These are phyloP conservation scores for Cladochytrium tenue DNA, from an alignment of 371 early-diverging fungal genomes.

Conservation along the genomic window DNA sequence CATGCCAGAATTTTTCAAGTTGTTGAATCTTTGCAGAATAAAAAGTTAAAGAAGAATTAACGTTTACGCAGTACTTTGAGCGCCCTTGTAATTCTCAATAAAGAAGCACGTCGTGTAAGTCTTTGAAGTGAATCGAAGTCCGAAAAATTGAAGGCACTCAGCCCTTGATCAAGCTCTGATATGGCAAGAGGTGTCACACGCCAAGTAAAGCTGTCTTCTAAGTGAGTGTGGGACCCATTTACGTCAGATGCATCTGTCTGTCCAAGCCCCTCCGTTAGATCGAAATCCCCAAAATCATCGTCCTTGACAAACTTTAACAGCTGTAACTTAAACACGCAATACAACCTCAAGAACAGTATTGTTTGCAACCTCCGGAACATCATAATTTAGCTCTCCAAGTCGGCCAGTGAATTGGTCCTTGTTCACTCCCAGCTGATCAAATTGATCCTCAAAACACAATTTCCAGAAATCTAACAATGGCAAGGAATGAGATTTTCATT, in stretches of 20 bases:
- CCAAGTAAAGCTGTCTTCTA: conserved; percentile 18
- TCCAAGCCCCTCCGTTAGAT: conserved; percentile 18
- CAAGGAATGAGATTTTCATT: no score
- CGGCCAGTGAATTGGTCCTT: conserved; percentile 31
- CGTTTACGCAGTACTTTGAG: conserved; percentile 19
- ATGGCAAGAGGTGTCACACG: conserved; percentile 42
- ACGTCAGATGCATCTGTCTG: conserved; percentile 22
- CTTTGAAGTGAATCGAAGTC: conserved; percentile 14
- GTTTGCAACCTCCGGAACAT: conserved; percentile 40
- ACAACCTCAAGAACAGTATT: conserved; percentile 42
- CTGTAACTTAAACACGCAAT: neutral
- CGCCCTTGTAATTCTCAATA: conserved; percentile 17
- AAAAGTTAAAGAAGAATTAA: neutral
- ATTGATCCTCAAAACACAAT: conserved; percentile 41
- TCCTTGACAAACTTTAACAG: conserved; percentile 18
- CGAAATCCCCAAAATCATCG: conserved; percentile 39
- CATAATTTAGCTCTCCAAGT: conserved; percentile 43
- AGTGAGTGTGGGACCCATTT: no score
- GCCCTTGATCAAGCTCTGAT: conserved; percentile 44
- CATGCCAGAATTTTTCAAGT: conserved; percentile 44
- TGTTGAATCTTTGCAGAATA: conserved; percentile 32
- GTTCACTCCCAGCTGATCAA: conserved; percentile 44
- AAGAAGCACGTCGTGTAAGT: conserved; percentile 9
- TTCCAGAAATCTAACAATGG: conserved; percentile 47
- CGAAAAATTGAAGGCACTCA: conserved; percentile 22